phyloP scores from a whole-genome alignment of 2,329 filamentous ascomycete genomes.

The Ustilaginoidea virens region DNA sequence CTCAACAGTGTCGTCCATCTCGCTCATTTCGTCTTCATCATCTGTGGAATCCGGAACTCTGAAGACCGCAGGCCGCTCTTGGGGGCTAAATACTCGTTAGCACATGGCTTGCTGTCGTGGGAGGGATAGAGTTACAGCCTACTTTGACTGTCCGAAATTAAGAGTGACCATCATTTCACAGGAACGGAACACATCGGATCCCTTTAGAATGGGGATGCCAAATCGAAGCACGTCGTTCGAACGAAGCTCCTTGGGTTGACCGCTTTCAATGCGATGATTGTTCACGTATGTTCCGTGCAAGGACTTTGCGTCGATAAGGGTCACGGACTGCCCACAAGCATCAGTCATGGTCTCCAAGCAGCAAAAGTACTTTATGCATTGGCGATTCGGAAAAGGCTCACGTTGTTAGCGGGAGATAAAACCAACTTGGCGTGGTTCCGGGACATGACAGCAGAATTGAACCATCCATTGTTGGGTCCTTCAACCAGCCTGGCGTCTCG shows the following conservation, averaged over 20 bases:
- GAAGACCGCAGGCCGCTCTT: slow-evolving; percentile 18
- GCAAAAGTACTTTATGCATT: neutral
- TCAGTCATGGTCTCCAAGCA: slow-evolving; percentile 7
- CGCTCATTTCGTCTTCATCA: slow-evolving; percentile 13
- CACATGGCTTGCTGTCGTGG: no score
- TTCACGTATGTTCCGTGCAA: slow-evolving; percentile 39
- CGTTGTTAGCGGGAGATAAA: slow-evolving; percentile 27
- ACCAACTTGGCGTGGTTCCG: slow-evolving; percentile 45
- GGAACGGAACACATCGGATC: slow-evolving; percentile 19
- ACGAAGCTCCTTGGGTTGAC: slow-evolving; percentile 8
- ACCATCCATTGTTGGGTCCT: slow-evolving; percentile 43
- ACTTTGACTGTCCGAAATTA: slow-evolving; percentile 13
- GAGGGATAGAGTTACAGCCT: slow-evolving; percentile 2
- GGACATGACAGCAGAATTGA: slow-evolving; percentile 59
- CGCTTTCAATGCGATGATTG: slow-evolving; percentile 9
- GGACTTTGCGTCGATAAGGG: slow-evolving; percentile 30
- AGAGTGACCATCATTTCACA: slow-evolving; percentile 20
- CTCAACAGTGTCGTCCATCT: slow-evolving; percentile 12
- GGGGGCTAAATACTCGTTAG: slow-evolving; percentile 9
- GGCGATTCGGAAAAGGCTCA: slow-evolving; percentile 13
- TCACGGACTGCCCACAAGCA: slow-evolving; percentile 21
- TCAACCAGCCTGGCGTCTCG: slow-evolving; percentile 17
- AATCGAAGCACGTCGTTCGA: slow-evolving; percentile 20
- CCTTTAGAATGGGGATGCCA: slow-evolving; percentile 20
- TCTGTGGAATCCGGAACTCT: slow-evolving; percentile 27